Conservation (phyloP, 2,329 filamentous ascomycete genomes). For the Alternaria gansuensis region DNA sequence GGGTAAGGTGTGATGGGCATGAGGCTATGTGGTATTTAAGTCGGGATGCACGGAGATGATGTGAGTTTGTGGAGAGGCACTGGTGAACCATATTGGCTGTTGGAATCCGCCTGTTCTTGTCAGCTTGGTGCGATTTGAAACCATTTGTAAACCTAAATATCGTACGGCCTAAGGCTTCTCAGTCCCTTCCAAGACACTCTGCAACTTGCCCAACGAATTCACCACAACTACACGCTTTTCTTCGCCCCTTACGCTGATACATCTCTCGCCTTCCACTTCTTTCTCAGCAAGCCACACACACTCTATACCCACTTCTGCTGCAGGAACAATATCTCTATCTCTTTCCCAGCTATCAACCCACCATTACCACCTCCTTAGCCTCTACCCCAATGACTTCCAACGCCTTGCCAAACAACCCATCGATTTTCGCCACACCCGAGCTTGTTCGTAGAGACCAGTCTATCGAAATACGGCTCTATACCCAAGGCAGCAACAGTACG, state of each 20-base stretch:
- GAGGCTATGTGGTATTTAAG: conserved; percentile 30
- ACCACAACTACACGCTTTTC: not conserved
- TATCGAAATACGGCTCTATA: conserved; percentile 39
- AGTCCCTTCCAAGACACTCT: not conserved
- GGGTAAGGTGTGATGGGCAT: conserved; percentile 29
- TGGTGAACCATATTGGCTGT: not conserved
- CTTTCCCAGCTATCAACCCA: conserved; percentile 17
- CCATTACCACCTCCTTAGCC: conserved; percentile 20
- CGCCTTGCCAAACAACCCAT: conserved; percentile 28
- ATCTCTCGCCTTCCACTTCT: not conserved
- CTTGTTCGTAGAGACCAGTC: conserved; percentile 49
- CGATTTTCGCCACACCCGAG: conserved; percentile 45
- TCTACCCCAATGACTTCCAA: conserved; percentile 2
- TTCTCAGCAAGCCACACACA: conserved; percentile 3
- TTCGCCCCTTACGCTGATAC: not conserved
- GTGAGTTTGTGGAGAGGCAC: not conserved
- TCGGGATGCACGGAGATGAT: not conserved
- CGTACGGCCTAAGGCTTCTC: not conserved
- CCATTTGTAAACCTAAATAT: not conserved
- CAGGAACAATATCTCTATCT: conserved; percentile 11
- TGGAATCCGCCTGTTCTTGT: not conserved
- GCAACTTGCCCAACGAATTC: not conserved
- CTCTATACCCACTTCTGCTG: not conserved
- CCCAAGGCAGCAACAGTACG: conserved; percentile 54
- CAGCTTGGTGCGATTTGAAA: not conserved